phyloP scores from a whole-genome alignment of 2,329 filamentous ascomycete species.

The Diaporthe sp. region DNA sequence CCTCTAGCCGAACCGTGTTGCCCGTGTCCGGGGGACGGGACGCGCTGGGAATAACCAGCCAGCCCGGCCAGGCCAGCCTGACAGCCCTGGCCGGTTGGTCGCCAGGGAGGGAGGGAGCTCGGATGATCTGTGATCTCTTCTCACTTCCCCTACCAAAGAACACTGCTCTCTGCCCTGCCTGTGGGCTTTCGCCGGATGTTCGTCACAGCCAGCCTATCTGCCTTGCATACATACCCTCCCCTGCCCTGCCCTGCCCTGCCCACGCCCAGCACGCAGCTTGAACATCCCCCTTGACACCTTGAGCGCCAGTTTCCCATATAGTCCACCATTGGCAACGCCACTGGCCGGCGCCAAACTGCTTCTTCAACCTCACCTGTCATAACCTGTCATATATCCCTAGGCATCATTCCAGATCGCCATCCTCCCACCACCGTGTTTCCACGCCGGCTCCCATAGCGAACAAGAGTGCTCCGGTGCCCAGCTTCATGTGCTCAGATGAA shows the following conservation, averaged over 20 bases:
- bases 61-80: slow-evolving; percentile 19
- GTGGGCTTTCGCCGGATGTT: slow-evolving; percentile 12
- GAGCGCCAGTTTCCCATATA: slow-evolving; percentile 28
- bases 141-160: background rate
- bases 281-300: slow-evolving; percentile 24
- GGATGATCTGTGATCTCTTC: slow-evolving; percentile 32
- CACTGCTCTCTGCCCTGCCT: slow-evolving; percentile 9
- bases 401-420: slow-evolving; percentile 26
- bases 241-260: slow-evolving; percentile 17
- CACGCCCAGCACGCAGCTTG: slow-evolving; percentile 7
- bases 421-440: slow-evolving; percentile 23
- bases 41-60: slow-evolving; percentile 31
- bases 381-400: slow-evolving; percentile 36
- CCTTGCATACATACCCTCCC: slow-evolving; percentile 14
- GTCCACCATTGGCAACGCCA: slow-evolving; percentile 39
- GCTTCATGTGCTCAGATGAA: slow-evolving; percentile 39
- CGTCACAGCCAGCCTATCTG: slow-evolving; percentile 21
- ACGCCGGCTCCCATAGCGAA: slow-evolving; percentile 7
- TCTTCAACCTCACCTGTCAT: slow-evolving; percentile 36
- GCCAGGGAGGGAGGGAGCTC: slow-evolving; percentile 22
- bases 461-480: slow-evolving; percentile 15
- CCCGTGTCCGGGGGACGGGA: slow-evolving; percentile 38
- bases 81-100: slow-evolving; percentile 24
- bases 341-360: slow-evolving; percentile 37
- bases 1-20: slow-evolving; percentile 42